Conservation (phyloP, 1,284 basidiomycete genomes). For the Sporisorium iseilematis-ciliati region DNA sequence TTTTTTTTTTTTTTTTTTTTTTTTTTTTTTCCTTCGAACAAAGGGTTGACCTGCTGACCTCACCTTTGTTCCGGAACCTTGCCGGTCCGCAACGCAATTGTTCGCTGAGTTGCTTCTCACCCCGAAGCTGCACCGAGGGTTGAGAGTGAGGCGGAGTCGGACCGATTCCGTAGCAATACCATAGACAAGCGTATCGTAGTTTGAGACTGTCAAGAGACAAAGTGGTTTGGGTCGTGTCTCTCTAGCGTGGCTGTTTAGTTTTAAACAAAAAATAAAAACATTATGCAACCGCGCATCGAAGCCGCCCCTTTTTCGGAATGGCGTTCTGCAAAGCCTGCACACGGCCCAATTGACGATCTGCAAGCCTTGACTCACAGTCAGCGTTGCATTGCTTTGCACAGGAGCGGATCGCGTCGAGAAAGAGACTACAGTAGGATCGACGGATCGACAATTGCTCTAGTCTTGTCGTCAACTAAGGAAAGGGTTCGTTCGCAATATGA, state of each 20-base stretch:
- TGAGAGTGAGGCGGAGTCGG: not conserved
- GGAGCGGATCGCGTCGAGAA: too few relatives aligned
- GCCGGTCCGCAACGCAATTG: not conserved
- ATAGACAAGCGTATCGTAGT: too few relatives aligned
- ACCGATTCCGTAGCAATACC: too few relatives aligned
- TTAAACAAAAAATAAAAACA: not conserved
- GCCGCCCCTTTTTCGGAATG: not conserved
- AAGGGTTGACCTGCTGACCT: slow-evolving; percentile 4
- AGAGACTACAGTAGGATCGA: too few relatives aligned
- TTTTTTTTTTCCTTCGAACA: not conserved
- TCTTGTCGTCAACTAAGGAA: too few relatives aligned
- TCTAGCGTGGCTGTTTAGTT: not conserved
- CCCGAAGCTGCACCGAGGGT: not conserved
- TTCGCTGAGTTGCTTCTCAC: not conserved
- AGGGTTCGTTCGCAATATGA: too few relatives aligned
- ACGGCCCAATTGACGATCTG: not conserved
- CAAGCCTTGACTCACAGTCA: not conserved
- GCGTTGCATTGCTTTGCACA: not conserved
- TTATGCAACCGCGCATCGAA: not conserved
- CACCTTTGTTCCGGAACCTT: not conserved
- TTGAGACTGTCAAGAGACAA: not conserved
- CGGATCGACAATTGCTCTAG: too few relatives aligned
- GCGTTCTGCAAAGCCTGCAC: too few relatives aligned
- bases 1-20: too few relatives aligned
- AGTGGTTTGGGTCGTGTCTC: not conserved